These are phyloP conservation scores for Sabuloglossum arenarium DNA, from an alignment of 495 filamentous ascomycete genomes.

Conservation along the genomic window DNA sequence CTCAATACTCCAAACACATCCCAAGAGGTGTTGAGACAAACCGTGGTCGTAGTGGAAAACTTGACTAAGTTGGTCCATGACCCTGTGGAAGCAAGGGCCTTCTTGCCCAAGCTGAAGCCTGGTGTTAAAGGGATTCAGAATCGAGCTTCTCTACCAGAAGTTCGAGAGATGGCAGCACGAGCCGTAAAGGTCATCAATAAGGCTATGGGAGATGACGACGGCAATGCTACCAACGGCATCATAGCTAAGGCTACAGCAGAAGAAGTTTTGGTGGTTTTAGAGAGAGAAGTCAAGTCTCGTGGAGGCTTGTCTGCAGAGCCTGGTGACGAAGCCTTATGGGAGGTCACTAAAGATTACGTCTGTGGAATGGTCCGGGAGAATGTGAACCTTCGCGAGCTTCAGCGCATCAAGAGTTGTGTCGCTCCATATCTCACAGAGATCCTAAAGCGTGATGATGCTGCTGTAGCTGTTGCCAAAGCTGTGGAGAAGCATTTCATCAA, in stretches of 20 bases:
- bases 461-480: constrained; percentile 37
- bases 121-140: constrained; percentile 79
- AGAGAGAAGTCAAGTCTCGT: constrained; percentile 49
- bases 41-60: constrained; percentile 96
- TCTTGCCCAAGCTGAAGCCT: constrained; percentile 87
- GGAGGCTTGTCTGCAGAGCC: constrained; percentile 35
- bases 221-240: constrained; percentile 29
- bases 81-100: constrained; percentile 83
- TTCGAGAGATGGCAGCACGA: constrained; percentile 70
- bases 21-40: constrained; percentile 89
- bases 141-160: constrained; percentile 81
- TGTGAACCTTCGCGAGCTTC: constrained; percentile 59
- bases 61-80: constrained; percentile 97
- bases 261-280: constrained; percentile 54
- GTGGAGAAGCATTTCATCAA: constrained; percentile 51
- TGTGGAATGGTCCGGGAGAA: constrained; percentile 76
- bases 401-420: constrained; percentile 44
- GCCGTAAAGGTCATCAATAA: constrained; percentile 78
- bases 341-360: constrained; percentile 50
- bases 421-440: constrained; percentile 56
- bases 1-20: constrained; percentile 76
- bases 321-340: constrained; percentile 41
- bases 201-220: constrained; percentile 62
- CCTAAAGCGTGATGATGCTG: constrained; percentile 30
- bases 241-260: constrained; percentile 45